Percentiles rank a stretch among this genome's conserved stretches.
These are phyloP conservation scores for Stagonosporopsis tanaceti DNA, from an alignment of 2,329 filamentous ascomycete species.

Conservation along the genomic window DNA sequence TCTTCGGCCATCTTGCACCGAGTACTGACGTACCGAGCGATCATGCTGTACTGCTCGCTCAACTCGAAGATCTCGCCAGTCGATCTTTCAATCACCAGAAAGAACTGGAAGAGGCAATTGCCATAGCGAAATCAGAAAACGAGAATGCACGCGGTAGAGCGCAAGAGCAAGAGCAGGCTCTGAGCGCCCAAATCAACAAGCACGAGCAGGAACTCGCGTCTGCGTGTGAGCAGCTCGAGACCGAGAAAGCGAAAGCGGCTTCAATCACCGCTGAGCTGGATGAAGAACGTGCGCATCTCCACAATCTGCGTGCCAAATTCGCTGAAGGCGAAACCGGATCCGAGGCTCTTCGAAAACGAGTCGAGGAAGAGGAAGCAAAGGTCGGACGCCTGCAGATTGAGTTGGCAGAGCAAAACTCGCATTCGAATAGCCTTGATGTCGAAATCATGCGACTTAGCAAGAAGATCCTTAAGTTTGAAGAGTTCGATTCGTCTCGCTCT, in stretches of 20 bases:
- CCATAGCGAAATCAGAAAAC: conserved; percentile 57
- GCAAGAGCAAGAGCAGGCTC: conserved; percentile 50
- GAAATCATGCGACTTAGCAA: conserved; percentile 75
- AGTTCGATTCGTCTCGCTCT: conserved; percentile 61
- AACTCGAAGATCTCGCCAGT: conserved; percentile 56
- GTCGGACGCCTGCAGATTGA: conserved; percentile 73
- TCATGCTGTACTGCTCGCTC: conserved; percentile 47
- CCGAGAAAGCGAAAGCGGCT: conserved; percentile 57
- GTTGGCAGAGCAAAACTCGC: conserved; percentile 77
- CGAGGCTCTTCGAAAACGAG: conserved; percentile 75
- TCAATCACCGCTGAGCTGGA: conserved; percentile 62
- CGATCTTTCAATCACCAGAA: conserved; percentile 54
- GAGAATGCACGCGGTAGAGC: conserved; percentile 50
- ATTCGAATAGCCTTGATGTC: conserved; percentile 77
- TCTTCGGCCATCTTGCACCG: conserved; percentile 51
- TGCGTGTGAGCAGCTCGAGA: conserved; percentile 54
- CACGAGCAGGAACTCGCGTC: conserved; percentile 49
- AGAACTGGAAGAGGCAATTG: conserved; percentile 57
- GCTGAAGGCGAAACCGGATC: conserved; percentile 85
- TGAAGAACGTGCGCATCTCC: conserved; percentile 74
- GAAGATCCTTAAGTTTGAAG: conserved; percentile 64
- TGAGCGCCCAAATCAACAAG: conserved; percentile 49
- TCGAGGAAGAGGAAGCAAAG: conserved; percentile 78
- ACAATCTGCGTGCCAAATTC: conserved; percentile 73
- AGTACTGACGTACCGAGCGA: conserved; percentile 47